phyloP scores from a whole-genome alignment of 345 rosid species.

The Schrenkiella parvula region DNA sequence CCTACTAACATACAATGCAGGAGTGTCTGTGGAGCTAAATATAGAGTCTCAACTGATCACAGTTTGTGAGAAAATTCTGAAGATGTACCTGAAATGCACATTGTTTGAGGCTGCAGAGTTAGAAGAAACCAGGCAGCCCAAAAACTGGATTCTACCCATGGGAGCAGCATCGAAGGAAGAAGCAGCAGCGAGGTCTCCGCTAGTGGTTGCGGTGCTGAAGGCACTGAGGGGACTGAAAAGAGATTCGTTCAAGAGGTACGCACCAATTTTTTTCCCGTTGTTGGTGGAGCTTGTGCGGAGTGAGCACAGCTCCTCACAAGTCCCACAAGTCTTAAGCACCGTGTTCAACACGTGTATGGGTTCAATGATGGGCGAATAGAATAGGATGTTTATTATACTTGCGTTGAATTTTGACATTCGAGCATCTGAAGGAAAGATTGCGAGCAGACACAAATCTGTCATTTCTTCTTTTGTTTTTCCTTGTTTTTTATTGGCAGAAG shows the following conservation, averaged over 20 bases:
- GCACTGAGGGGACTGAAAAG: conserved; percentile 47
- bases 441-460: conserved; percentile 11
- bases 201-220: conserved; percentile 59
- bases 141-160: conserved; percentile 64
- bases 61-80: conserved; percentile 54
- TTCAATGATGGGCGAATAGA: conserved; percentile 39
- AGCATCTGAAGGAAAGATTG: conserved; percentile 12
- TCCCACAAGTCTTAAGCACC: conserved; percentile 56
- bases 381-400: background rate
- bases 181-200: conserved; percentile 62
- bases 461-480: background rate
- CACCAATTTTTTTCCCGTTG: conserved; percentile 53
- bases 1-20: conserved; percentile 41
- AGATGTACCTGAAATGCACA: conserved; percentile 59
- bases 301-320: conserved; percentile 85
- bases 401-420: conserved; percentile 7
- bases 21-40: conserved; percentile 44
- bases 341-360: conserved; percentile 75
- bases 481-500: background rate
- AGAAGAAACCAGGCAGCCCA: conserved; percentile 34
- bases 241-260: conserved; percentile 52
- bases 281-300: conserved; percentile 74
- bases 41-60: conserved; percentile 51
- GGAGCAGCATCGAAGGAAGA: conserved; percentile 77
- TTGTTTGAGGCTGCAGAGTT: conserved; percentile 12